Conservation (phyloP, 1,284 basidiomycete genomes). For the Schizopora paradoxa region DNA sequence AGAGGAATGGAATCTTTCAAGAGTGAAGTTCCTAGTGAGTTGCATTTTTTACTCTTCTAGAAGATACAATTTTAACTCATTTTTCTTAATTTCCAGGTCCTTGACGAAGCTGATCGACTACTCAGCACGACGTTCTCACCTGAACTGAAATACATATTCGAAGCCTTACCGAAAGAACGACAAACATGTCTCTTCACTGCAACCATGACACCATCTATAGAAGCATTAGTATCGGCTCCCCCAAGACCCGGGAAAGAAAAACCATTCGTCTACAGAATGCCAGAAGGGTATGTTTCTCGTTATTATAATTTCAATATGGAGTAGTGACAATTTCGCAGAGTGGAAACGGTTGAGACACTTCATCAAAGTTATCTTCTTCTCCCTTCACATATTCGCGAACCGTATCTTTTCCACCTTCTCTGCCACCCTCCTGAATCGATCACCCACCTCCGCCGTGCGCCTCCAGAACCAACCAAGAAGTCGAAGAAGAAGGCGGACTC, state of each 20-base stretch:
- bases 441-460: conserved; percentile 54
- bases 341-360: conserved; percentile 81
- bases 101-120: conserved; percentile 95
- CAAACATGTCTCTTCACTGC: conserved; percentile 98
- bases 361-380: conserved; percentile 91
- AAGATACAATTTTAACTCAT: not conserved
- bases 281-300: conserved; percentile 53
- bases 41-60: not conserved
- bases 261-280: conserved; percentile 85
- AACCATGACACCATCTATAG: conserved; percentile 86
- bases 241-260: conserved; percentile 80
- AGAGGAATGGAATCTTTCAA: conserved; percentile 79
- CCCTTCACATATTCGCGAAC: conserved; percentile 92
- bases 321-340: conserved; percentile 40
- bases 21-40: conserved; percentile 82
- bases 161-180: conserved; percentile 73
- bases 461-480: conserved; percentile 43
- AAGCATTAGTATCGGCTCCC: conserved; percentile 67
- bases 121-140: conserved; percentile 88
- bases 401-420: conserved; percentile 88
- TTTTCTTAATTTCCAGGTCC: conserved; percentile 48
- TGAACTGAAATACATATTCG: conserved; percentile 80
- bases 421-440: conserved; percentile 83
- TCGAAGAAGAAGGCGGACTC: conserved; percentile 28
- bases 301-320: too few species aligned